phyloP scores from a whole-genome alignment of 345 rosid species.

The Eucalyptus camaldulensis region DNA sequence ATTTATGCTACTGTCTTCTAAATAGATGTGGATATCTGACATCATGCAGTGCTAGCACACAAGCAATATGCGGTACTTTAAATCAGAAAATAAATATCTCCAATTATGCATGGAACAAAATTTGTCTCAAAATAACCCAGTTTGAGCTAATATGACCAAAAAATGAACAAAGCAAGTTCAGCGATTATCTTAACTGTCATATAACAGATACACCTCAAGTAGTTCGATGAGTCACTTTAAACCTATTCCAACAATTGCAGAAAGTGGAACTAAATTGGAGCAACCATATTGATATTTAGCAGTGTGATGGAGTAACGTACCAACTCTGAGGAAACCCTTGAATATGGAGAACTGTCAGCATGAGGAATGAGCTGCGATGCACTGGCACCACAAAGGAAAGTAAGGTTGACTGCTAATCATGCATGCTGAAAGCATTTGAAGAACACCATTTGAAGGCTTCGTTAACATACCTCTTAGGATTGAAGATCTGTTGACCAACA shows the following conservation, averaged over 20 bases:
- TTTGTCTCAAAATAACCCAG: neutral
- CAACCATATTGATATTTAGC: neutral
- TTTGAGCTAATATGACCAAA: neutral
- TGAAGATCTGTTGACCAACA: neutral
- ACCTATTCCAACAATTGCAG: neutral
- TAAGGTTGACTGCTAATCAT: neutral
- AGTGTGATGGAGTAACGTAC: neutral
- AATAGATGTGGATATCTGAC: neutral
- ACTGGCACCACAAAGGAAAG: conserved; percentile 11
- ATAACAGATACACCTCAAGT: neutral
- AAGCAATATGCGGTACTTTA: neutral
- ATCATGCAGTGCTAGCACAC: neutral
- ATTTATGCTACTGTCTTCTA: neutral
- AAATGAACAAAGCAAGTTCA: neutral
- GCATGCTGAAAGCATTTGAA: neutral
- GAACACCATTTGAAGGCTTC: neutral
- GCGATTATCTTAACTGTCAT: neutral
- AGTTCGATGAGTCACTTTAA: neutral
- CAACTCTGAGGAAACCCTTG: conserved; percentile 67
- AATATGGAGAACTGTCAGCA: conserved; percentile 7
- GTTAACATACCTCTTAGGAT: neutral
- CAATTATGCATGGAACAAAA: neutral
- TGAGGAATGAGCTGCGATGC: conserved; percentile 14
- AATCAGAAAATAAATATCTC: neutral
- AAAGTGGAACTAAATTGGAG: neutral